phyloP scores from a whole-genome alignment of 148 eudicot species.

The Vaccinium vitisidaea region DNA sequence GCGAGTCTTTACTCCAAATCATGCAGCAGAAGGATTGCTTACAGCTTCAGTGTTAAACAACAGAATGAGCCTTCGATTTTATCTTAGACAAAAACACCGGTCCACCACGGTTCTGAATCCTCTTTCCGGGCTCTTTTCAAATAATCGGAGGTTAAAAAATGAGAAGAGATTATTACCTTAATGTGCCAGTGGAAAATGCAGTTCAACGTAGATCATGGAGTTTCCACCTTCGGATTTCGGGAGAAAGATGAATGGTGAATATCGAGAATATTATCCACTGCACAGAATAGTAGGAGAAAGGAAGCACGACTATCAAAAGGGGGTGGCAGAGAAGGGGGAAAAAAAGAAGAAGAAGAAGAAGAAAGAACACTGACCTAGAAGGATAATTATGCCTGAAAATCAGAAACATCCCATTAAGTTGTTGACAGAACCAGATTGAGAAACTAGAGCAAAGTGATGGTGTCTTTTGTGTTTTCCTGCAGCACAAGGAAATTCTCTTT shows the following conservation, averaged over 20 bases:
- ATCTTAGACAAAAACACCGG: not conserved
- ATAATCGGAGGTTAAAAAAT: not conserved
- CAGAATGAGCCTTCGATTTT: not conserved
- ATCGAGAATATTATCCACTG: not conserved
- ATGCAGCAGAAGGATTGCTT: conserved; percentile 5
- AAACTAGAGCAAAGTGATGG: not conserved
- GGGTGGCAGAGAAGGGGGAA: not conserved
- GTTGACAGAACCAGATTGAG: conserved; percentile 10
- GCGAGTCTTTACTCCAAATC: conserved; percentile 16
- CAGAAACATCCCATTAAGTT: conserved; percentile 6
- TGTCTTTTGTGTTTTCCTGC: not conserved
- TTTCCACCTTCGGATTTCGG: conserved; percentile 1
- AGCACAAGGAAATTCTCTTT: not conserved
- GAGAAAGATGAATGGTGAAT: not conserved
- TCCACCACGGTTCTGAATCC: conserved; percentile 2
- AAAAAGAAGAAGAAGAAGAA: not conserved
- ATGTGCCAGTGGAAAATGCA: conserved; percentile 7
- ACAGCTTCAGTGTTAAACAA: conserved; percentile 4
- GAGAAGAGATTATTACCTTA: conserved; percentile 12
- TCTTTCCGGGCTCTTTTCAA: not conserved
- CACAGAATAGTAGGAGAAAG: not conserved
- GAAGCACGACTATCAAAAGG: not conserved
- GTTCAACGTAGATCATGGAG: not conserved
- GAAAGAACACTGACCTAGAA: conserved; percentile 13
- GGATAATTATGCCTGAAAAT: conserved; percentile 10